phyloP scores from a whole-genome alignment of 345 rosid genomes.

The Eucalyptus viminalis region DNA sequence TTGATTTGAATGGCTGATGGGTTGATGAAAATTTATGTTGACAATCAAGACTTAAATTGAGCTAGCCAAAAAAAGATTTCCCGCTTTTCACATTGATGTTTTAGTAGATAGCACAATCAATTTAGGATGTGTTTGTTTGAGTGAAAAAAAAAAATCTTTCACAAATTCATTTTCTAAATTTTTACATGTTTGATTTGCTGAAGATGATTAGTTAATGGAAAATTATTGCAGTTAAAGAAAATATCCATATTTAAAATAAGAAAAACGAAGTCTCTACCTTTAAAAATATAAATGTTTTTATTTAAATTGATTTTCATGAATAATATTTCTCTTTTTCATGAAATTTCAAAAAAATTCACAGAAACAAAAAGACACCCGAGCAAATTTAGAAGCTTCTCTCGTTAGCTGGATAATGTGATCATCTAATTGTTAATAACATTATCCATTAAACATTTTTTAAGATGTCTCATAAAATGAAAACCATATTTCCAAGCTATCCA shows the following conservation, averaged over 20 bases:
- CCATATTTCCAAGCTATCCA: not conserved
- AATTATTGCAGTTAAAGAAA: not conserved
- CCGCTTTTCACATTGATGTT: not conserved
- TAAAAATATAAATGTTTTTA: accelerated
- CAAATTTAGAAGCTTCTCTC: not conserved
- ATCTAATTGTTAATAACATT: not conserved
- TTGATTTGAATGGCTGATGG: not conserved
- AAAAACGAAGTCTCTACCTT: not conserved
- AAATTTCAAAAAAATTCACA: not conserved
- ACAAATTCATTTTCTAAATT: not conserved
- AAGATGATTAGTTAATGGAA: not conserved
- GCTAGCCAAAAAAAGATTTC: not conserved
- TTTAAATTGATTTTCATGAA: not conserved
- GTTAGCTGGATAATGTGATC: not conserved
- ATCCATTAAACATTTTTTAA: not conserved
- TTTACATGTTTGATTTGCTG: accelerated
- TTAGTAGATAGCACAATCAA: not conserved
- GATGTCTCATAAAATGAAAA: not conserved
- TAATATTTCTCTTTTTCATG: not conserved
- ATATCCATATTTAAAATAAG: not conserved
- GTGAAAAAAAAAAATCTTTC: not conserved
- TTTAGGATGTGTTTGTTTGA: not conserved
- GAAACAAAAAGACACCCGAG: not conserved
- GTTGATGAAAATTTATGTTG: too few relatives aligned
- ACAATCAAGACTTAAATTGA: not conserved